Evolutionary conservation across 805 yeast genomes (phyloP).

Genomic region (Candida bentonensis): DNA sequence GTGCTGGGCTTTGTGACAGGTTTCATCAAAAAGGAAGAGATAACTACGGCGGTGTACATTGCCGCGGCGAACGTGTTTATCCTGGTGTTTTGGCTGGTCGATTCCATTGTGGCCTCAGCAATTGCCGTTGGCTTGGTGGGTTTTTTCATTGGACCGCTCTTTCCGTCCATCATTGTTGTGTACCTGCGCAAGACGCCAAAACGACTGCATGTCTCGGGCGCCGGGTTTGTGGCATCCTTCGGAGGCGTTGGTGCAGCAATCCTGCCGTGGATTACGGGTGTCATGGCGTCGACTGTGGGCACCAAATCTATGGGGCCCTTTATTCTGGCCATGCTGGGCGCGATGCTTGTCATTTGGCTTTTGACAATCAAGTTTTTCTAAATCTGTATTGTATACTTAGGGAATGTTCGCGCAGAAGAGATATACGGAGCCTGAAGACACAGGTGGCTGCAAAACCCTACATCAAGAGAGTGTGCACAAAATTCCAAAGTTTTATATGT

Average conservation of each 20-base stretch:
- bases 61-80: conserved; percentile 26
- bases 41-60: conserved; percentile 26
- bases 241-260: conserved; percentile 81
- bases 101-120: conserved; percentile 31
- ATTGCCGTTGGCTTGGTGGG: conserved; percentile 38
- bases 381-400: too few relatives aligned
- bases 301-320: conserved; percentile 15
- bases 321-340: conserved; percentile 11
- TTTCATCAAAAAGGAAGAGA: conserved; percentile 10
- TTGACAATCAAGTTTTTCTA: conserved; percentile 8
- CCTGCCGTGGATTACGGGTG: conserved; percentile 53
- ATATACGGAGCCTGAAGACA: too few relatives aligned
- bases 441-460: too few relatives aligned
- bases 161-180: conserved; percentile 58
- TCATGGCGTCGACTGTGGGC: conserved; percentile 20
- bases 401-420: too few relatives aligned
- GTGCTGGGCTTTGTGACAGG: conserved; percentile 28
- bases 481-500: too few relatives aligned
- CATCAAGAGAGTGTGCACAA: too few relatives aligned
- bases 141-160: conserved; percentile 51
- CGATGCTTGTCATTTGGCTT: conserved; percentile 15
- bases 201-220: conserved; percentile 45
- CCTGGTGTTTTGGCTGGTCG: conserved; percentile 35
- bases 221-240: conserved; percentile 62
- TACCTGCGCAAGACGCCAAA: conserved; percentile 50